phyloP scores from a whole-genome alignment of 1,284 basidiomycete species.

The Fistulina hepatica region DNA sequence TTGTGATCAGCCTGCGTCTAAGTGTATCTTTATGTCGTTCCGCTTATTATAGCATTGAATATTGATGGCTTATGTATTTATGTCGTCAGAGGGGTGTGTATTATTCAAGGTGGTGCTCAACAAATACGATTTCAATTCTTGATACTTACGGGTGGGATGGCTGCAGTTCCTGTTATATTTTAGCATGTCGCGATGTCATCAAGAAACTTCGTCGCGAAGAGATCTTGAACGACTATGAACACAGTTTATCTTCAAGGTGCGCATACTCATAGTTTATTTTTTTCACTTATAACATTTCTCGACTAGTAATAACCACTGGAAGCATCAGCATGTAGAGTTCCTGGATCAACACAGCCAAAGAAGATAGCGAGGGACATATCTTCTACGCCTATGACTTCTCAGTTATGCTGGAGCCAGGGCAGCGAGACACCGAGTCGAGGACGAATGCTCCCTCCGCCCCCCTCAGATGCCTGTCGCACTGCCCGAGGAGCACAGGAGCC shows the following conservation, averaged over 20 bases:
- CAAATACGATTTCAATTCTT: too few species aligned
- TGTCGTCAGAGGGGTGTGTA: too few species aligned
- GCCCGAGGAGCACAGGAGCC: constrained; percentile 20
- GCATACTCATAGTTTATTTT: constrained; percentile 10
- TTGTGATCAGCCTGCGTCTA: too few species aligned
- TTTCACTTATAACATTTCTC: constrained; percentile 7
- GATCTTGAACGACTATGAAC: constrained; percentile 63
- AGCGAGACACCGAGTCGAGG: constrained; percentile 17
- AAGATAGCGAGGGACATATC: constrained; percentile 27
- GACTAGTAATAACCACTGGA: constrained; percentile 62
- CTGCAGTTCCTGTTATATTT: too few species aligned
- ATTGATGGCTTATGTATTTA: too few species aligned
- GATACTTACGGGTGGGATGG: too few species aligned
- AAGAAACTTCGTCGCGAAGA: too few species aligned
- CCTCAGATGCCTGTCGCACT: constrained; percentile 18
- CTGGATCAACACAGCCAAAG: constrained; percentile 32
- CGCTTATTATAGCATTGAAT: too few species aligned
- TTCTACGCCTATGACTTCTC: constrained; percentile 30
- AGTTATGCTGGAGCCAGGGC: constrained; percentile 30
- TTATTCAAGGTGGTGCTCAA: too few species aligned
- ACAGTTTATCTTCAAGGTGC: constrained; percentile 57
- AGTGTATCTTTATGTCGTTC: too few species aligned
- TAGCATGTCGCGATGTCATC: too few species aligned
- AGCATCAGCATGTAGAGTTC: constrained; percentile 39
- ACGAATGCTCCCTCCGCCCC: constrained; percentile 21